These are phyloP conservation scores for Arthroderma sp. DNA, from an alignment of 2,329 filamentous ascomycete species.

Conservation along the genomic window DNA sequence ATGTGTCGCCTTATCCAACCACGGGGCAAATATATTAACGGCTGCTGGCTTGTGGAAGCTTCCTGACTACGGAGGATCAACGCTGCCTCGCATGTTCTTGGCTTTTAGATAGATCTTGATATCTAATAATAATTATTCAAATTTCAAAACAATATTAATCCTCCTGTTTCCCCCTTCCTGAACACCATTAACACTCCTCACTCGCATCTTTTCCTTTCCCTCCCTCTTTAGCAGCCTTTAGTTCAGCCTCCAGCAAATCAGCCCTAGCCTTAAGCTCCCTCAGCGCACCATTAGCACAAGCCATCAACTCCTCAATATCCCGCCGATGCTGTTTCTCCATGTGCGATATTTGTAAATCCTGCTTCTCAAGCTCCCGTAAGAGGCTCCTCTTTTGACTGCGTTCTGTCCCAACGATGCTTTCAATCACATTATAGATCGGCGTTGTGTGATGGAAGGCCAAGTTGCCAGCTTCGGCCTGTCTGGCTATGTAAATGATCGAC, in stretches of 20 bases:
- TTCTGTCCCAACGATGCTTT: conserved; percentile 15
- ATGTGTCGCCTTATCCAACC: no score
- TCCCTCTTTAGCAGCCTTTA: conserved; percentile 6
- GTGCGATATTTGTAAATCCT: conserved; percentile 10
- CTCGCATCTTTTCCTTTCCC: neutral
- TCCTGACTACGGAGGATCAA: no score
- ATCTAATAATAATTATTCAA: no score
- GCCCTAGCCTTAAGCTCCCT: conserved; percentile 10
- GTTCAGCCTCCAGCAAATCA: conserved; percentile 3
- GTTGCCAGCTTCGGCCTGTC: conserved; percentile 15
- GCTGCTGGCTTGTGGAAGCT: no score
- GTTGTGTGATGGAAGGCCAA: conserved; percentile 14
- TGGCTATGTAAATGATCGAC: conserved; percentile 18
- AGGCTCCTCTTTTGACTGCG: conserved; percentile 6
- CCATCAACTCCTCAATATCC: conserved; percentile 14
- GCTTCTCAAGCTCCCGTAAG: conserved; percentile 12
- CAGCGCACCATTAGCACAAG: conserved; percentile 10
- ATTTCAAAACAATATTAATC: no score
- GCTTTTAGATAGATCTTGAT: no score
- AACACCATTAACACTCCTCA: no score
- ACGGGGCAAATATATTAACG: no score
- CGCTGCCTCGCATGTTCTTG: no score
- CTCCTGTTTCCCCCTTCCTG: no score
- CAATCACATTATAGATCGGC: conserved; percentile 17
- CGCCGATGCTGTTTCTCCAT: conserved; percentile 10